Conservation (phyloP, 352 stramenopile species). For the Lagenidium sp. region DNA sequence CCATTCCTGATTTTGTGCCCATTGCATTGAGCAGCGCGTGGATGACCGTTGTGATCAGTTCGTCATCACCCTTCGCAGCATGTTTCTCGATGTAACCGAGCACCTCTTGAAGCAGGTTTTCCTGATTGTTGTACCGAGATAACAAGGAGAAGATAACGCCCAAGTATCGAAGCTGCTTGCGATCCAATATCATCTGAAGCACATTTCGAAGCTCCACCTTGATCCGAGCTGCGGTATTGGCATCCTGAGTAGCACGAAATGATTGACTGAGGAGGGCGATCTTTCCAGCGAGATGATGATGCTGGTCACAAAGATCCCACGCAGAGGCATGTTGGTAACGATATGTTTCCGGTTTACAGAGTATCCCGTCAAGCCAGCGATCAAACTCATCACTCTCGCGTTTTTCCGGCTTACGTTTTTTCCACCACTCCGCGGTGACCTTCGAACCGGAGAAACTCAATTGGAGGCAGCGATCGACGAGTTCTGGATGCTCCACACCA, state of each 20-base stretch:
- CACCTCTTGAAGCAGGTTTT: slow-evolving; percentile 32
- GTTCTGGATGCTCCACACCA: slow-evolving; percentile 27
- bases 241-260: slow-evolving; percentile 1
- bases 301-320: slow-evolving; percentile 46
- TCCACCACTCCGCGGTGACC: slow-evolving; percentile 33
- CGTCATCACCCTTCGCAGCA: slow-evolving; percentile 27
- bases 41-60: slow-evolving; percentile 48
- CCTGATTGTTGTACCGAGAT: slow-evolving; percentile 3
- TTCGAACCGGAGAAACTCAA: slow-evolving; percentile 42
- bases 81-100: slow-evolving; percentile 37
- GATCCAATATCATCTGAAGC: slow-evolving; percentile 30
- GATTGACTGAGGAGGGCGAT: slow-evolving; percentile 32
- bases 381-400: no score
- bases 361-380: slow-evolving; percentile 36
- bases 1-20: slow-evolving; percentile 42
- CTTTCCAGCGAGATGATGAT: slow-evolving; percentile 31
- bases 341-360: slow-evolving; percentile 35
- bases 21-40: slow-evolving; percentile 60
- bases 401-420: no score
- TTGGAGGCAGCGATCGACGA: slow-evolving; percentile 57
- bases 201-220: slow-evolving; percentile 7
- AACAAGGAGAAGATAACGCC: no score
- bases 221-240: slow-evolving; percentile 25
- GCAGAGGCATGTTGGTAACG: slow-evolving; percentile 39
- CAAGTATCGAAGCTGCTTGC: slow-evolving; percentile 34